Percentiles rank a stretch among this genome's conserved stretches.
These are phyloP conservation scores for Amylostereum areolatum DNA, from an alignment of 1,284 basidiomycete genomes.

Conservation along the genomic window DNA sequence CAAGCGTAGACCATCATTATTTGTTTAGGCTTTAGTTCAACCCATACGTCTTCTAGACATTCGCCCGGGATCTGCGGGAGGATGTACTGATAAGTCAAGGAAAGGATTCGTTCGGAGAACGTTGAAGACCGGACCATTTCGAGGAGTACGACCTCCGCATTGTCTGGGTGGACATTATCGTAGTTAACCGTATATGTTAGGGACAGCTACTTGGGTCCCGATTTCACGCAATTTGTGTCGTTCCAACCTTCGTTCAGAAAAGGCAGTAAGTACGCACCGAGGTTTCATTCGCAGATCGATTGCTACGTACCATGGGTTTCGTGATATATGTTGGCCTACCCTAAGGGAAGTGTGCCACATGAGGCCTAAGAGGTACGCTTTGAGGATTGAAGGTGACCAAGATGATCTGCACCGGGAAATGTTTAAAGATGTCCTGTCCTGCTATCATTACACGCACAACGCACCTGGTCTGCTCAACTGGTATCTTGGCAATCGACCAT, in stretches of 20 bases:
- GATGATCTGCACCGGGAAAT: conserved; percentile 16
- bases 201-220: conserved; percentile 12
- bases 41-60: conserved; percentile 17
- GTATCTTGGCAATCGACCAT: conserved; percentile 14
- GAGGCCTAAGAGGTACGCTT: conserved; percentile 17
- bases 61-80: conserved; percentile 16
- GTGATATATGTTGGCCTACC: conserved; percentile 16
- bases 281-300: background rate
- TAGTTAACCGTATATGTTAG: conserved; percentile 21
- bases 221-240: conserved; percentile 16
- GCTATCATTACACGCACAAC: conserved; percentile 4
- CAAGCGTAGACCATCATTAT: conserved; percentile 15
- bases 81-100: background rate
- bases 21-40: conserved; percentile 13
- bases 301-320: conserved; percentile 16
- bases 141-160: conserved; percentile 18
- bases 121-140: conserved; percentile 12
- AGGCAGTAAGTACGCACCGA: background rate
- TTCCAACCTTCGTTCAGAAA: conserved; percentile 14
- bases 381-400: conserved; percentile 16
- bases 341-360: conserved; percentile 18
- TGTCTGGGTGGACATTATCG: conserved; percentile 16
- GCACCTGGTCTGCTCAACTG: conserved; percentile 16
- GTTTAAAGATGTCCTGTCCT: background rate
- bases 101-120: background rate